Evolutionary conservation across 2,329 filamentous ascomycete species (phyloP).

Genomic region (Plenodomus lindquistii): DNA sequence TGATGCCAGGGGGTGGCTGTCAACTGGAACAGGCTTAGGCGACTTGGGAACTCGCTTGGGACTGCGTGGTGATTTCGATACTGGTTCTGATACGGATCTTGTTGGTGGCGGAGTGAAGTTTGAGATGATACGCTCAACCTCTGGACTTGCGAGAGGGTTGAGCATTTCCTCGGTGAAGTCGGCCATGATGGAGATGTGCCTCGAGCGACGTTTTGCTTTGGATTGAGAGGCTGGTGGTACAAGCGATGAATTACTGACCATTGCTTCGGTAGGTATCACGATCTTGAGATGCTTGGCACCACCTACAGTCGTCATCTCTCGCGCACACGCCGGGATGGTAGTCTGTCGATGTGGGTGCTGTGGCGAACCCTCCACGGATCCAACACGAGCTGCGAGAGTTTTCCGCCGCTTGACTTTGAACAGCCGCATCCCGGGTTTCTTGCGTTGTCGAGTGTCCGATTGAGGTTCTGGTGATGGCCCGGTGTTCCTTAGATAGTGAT

Average conservation of each 20-base stretch:
- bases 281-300: conserved; percentile 38
- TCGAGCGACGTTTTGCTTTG: conserved; percentile 11
- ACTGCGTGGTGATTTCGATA: conserved; percentile 15
- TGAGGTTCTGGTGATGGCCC: conserved; percentile 25
- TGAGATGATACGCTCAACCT: conserved; percentile 22
- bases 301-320: conserved; percentile 31
- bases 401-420: conserved; percentile 31
- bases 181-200: conserved; percentile 14
- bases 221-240: conserved; percentile 8
- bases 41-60: conserved; percentile 18
- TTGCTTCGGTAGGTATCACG: conserved; percentile 24
- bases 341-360: conserved; percentile 17
- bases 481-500: conserved; percentile 36
- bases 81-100: conserved; percentile 18
- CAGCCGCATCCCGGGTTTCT: conserved; percentile 24
- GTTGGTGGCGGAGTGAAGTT: conserved; percentile 5
- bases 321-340: conserved; percentile 27
- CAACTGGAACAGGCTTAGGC: conserved; percentile 19
- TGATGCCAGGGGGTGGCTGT: conserved; percentile 26
- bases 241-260: conserved; percentile 9
- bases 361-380: conserved; percentile 25
- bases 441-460: conserved; percentile 9
- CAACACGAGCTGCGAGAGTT: conserved; percentile 25
- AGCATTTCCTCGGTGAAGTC: conserved; percentile 36
- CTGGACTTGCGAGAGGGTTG: conserved; percentile 23